Evolutionary conservation across 2,329 filamentous ascomycete species (phyloP).

Genomic region (Alternaria sp.): DNA sequence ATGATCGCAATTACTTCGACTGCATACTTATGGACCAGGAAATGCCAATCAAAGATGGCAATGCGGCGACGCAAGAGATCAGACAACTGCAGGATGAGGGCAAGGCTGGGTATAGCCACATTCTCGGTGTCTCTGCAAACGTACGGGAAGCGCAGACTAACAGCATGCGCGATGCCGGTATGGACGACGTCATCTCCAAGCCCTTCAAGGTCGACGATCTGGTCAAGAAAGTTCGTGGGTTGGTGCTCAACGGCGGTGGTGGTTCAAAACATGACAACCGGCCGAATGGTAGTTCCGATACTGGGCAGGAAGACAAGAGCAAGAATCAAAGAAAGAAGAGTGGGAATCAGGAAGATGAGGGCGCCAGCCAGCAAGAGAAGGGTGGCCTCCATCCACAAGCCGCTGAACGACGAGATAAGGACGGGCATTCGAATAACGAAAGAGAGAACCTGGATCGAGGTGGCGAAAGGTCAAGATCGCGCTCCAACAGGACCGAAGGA

Average conservation of each 20-base stretch:
- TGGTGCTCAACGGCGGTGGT: slow-evolving; percentile 21
- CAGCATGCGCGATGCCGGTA: slow-evolving; percentile 46
- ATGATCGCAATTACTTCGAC: slow-evolving; percentile 44
- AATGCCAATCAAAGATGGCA: slow-evolving; percentile 55
- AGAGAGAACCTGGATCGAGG: slow-evolving; percentile 10
- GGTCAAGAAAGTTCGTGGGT: slow-evolving; percentile 34
- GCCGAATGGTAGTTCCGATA: not conserved
- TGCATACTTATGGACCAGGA: slow-evolving; percentile 55
- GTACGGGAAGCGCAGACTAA: slow-evolving; percentile 45
- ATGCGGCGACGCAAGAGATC: slow-evolving; percentile 50
- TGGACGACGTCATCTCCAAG: slow-evolving; percentile 50
- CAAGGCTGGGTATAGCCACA: slow-evolving; percentile 41
- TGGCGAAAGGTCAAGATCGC: slow-evolving; percentile 12
- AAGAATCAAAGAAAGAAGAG: not conserved
- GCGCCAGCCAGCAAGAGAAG: not conserved
- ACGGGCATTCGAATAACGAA: not conserved
- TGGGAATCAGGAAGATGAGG: not conserved
- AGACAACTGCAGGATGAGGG: slow-evolving; percentile 44
- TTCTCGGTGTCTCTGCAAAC: slow-evolving; percentile 50
- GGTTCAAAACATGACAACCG: slow-evolving; percentile 11
- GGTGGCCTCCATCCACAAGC: not conserved
- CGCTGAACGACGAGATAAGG: not conserved
- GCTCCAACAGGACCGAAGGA: not conserved
- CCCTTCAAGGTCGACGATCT: slow-evolving; percentile 49
- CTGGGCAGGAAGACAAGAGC: not conserved